Base-by-base conservation (phyloP, 2,329 filamentous ascomycete genomes). In the Colletotrichum karsti region DNA sequence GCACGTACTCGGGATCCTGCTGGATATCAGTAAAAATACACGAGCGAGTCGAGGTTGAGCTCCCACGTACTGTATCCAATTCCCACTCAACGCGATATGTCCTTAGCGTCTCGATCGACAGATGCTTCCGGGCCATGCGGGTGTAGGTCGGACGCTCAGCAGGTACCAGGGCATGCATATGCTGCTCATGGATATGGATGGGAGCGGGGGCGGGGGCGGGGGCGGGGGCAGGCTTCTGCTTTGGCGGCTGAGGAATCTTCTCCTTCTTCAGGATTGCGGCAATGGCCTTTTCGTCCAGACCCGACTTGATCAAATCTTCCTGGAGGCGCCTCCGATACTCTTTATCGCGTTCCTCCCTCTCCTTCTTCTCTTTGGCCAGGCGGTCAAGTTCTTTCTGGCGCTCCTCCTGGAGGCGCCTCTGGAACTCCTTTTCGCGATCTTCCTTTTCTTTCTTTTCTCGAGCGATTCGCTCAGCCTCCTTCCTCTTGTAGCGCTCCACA, bases 1-100 rank as follows among this genome's bases (percentile, higher is more conserved):
- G 79, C 62, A 94, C 83, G 72, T 89, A 94, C 51, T 92, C 89
- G 18, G 88, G 85, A 73, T 94, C 90, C 84, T 90, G 71, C 44
- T 10, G 15, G 22, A 30, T 7, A 30, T n/a, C 39, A 59, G 53
- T 51, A 28, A 12, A 42, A 12, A n/a, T n/a, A n/a, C n/a, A n/a
- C n/a, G n/a, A 8, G 26, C 24, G 59, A 53, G 22, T 18, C 13
- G 3, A 7, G 30, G 30, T 26, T 18, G 15, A 12, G 37, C 18
- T 7, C 53, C 18, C 20, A 77, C 86, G 78, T 79, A 90, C 88
- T 69, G 78, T 67, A 70, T 91, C 89, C 56, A 85, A 76, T 59
- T 89, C 85, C 71, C 83, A 91, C 12, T 90, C 87, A 28, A 91
- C 84, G 53, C 83, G 80, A 71, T 86, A 88, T 15, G 78, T 79